Base-by-base conservation (phyloP, 2,329 filamentous ascomycete species). In the Alternaria viburni region DNA sequence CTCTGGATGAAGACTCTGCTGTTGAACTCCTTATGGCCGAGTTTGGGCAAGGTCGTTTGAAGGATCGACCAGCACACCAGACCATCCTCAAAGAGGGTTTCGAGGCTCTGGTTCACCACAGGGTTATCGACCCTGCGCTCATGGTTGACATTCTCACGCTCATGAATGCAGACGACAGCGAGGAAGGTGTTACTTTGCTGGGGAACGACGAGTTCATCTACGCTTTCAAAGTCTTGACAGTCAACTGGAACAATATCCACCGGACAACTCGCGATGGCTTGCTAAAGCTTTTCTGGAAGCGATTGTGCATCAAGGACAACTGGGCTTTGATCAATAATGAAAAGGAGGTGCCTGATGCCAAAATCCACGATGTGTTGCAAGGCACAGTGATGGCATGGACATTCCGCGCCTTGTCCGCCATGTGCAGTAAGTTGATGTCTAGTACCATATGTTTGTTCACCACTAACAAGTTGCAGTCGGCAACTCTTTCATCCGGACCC, bases 241-340 rank as follows among this genome's bases (percentile, higher is more conserved):
- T 87, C 82, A 73, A 85, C 83, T 79, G 86, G 82, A 74, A 88
- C 82, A 68, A 86, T 84, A 71, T 84, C 79, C 71, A 83, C 82
- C 69, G 70, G 41, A 74, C 71, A 15, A 74, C 73, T 21, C 74
- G 74, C 66, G 85, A 90, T 25, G 81, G 84, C 30, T 76, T 86
- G 36, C 81, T 87, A 54, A 84, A 83, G 64, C 79, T 89, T n/a
- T 92, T 98, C 66, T 99, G 96, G 96, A 91, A 96, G 75, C 89
- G 96, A 57, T 90, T 93, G 65, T 91, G 91, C 73, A 86, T 95
- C 69, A 88, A 90, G 54, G 94, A 97, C 77, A 88, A 97, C 75
- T 99, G 96, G 96, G 83, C 86, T 25, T 84, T 83, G 62, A 87
- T 96, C 75, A 95, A 96, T 74, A 89, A 92, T 69, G 95, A 91